Conservation (phyloP, 2,329 filamentous ascomycete species). For the Fusarium siculi region DNA sequence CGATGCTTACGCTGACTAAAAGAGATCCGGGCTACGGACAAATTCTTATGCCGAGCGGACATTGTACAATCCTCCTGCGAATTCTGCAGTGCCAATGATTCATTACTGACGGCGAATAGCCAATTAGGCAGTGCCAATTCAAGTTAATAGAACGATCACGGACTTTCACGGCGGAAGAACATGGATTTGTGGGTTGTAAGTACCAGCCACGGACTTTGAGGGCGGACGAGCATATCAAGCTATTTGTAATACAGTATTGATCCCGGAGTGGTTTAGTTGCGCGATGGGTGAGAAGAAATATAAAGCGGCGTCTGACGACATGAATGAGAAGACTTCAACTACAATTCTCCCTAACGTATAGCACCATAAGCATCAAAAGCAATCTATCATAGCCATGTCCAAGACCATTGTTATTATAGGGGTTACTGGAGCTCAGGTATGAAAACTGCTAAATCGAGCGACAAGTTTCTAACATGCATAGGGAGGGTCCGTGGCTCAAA, state of each 20-base stretch:
- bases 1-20: not conserved
- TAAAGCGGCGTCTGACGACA: fast-evolving
- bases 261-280: fast-evolving
- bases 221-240: fast-evolving
- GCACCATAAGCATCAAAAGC: not conserved
- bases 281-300: fast-evolving
- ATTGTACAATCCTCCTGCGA: not conserved
- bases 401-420: not conserved
- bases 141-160: fast-evolving
- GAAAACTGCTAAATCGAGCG: fast-evolving
- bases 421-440: not conserved
- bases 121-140: not conserved
- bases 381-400: not conserved
- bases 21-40: not conserved
- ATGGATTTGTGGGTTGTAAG: not conserved
- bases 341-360: too few species aligned
- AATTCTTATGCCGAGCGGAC: not conserved
- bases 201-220: not conserved
- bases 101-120: fast-evolving
- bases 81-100: fast-evolving
- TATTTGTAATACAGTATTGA: not conserved
- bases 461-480: fast-evolving
- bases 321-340: fast-evolving
- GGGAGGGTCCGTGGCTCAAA: not conserved
- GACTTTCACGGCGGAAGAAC: not conserved